phyloP scores from a whole-genome alignment of 164 flowering plant genomes.

The Brasenia schreberi region DNA sequence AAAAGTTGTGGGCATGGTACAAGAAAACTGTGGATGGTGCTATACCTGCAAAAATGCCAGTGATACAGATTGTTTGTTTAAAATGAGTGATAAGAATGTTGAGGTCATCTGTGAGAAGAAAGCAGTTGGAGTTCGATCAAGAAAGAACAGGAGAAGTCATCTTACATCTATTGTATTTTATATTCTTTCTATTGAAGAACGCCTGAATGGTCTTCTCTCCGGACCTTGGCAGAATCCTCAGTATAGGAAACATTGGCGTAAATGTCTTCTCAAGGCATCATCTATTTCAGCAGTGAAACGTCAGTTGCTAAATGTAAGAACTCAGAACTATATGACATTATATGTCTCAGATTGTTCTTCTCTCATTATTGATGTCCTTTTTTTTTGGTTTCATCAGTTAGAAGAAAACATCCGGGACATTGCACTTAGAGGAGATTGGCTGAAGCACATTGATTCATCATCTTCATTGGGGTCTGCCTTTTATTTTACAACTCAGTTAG shows the following conservation, averaged over 20 bases:
- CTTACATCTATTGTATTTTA: conserved; percentile 37
- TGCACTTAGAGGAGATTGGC: conserved; percentile 78
- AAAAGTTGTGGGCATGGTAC: conserved; percentile 17
- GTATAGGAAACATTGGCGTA: conserved; percentile 46
- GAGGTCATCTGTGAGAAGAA: conserved; percentile 11
- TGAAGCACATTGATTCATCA: conserved; percentile 59
- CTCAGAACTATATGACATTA: background rate
- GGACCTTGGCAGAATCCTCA: conserved; percentile 90
- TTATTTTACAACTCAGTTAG: conserved; percentile 35
- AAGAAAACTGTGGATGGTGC: conserved; percentile 98
- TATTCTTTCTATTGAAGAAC: conserved; percentile 57
- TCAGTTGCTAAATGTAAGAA: conserved; percentile 49
- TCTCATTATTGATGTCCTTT: background rate
- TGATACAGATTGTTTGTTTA: conserved; percentile 58
- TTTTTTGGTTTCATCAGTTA: conserved; percentile 31
- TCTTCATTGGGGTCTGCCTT: conserved; percentile 65
- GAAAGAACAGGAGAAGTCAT: conserved; percentile 34
- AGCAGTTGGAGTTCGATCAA: conserved; percentile 20
- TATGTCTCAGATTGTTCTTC: no score
- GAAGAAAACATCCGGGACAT: conserved; percentile 63
- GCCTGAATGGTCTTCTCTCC: conserved; percentile 63
- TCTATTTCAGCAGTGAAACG: conserved; percentile 40
- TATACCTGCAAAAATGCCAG: conserved; percentile 48
- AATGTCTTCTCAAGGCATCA: conserved; percentile 33
- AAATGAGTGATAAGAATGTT: conserved; percentile 14